Percentiles rank a stretch among this genome's conserved stretches.
Conservation (phyloP, 176 grass and related monocot genomes). For the Puya raimondii region DNA sequence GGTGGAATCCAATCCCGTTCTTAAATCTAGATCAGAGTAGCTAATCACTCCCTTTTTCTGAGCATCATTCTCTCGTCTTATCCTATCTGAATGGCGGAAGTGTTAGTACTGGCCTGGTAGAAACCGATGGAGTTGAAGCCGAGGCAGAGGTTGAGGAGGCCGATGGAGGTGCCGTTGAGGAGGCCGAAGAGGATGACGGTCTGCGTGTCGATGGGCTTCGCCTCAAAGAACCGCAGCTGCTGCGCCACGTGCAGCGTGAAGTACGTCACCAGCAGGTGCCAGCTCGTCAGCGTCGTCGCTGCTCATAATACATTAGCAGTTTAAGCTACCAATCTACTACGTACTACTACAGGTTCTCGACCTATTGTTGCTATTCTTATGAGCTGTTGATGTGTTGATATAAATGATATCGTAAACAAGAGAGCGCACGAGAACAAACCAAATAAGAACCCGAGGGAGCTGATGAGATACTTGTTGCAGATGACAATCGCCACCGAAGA, state of each 20-base stretch:
- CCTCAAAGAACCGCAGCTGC: conserved; percentile 70
- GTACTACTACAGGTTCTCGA: background rate
- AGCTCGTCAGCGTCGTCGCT: conserved; percentile 94
- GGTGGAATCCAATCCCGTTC: too few species aligned
- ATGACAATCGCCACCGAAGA: conserved; percentile 87
- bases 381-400: too few species aligned
- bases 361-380: too few species aligned
- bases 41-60: too few species aligned
- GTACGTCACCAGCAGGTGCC: conserved; percentile 93
- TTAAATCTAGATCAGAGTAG: too few species aligned
- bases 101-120: conserved; percentile 53
- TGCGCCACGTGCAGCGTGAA: conserved; percentile 77
- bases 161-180: conserved; percentile 85
- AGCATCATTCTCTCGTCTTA: too few species aligned
- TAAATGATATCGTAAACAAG: background rate
- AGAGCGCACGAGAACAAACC: conserved; percentile 33
- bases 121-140: conserved; percentile 98
- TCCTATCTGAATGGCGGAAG: too few species aligned
- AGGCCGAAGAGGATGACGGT: conserved; percentile 76
- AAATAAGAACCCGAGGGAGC: conserved; percentile 66
- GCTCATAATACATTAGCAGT: conserved; percentile 1
- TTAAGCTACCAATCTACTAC: background rate
- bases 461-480: conserved; percentile 95
- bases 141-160: conserved; percentile 92
- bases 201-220: conserved; percentile 55